Base-by-base conservation (phyloP, 495 filamentous ascomycete genomes). In the Xylaria venustula region DNA sequence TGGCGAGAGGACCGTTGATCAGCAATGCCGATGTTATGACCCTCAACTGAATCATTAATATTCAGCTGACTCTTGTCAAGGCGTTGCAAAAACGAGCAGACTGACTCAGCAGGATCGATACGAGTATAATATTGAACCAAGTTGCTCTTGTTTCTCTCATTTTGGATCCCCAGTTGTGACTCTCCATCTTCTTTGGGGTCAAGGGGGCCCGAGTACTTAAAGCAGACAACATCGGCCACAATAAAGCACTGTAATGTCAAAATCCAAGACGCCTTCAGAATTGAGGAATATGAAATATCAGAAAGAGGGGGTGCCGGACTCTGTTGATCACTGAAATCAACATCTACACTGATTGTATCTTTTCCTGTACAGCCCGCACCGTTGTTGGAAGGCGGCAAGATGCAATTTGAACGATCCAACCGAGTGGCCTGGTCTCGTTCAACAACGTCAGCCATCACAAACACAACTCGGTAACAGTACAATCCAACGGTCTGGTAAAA, bases 171-270 rank as follows among this genome's bases (percentile, higher is more conserved):
- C 12, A 8, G 14, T 4, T n/a, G 9, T 14, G 26, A 19, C 1
- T 23, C 26, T 8, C n/a, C 40, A 26, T 34, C 40, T 32, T 45
- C 40, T 19, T 17, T 11, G 34, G 4, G 37, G 3, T 42, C 26
- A 4, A 30, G 25, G 26, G 53, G 53, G 23, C 53, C 53, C 20
- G 40, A 32, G 40, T 55, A 55, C 26, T 55, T 32, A 25, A 55
- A 55, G 40, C 37, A 55, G 26, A 55, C 30, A 17, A 55, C 53
- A n/a, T 55, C 53, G 19, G 53, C 53, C n/a, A 55, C 40, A 34
- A 55, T 46, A 11, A 45, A 55, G 53, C 53, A 55, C 26, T 55
- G 53, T 45, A 55, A 40, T 1, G 53, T 55, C 40, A 46, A 34
- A 45, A 44, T 34, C 53, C 53, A 55, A 32, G 37, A 45, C 11